Base-by-base conservation (phyloP, 1,139 yeast genomes). In the Wickerhamomyces sp. region DNA sequence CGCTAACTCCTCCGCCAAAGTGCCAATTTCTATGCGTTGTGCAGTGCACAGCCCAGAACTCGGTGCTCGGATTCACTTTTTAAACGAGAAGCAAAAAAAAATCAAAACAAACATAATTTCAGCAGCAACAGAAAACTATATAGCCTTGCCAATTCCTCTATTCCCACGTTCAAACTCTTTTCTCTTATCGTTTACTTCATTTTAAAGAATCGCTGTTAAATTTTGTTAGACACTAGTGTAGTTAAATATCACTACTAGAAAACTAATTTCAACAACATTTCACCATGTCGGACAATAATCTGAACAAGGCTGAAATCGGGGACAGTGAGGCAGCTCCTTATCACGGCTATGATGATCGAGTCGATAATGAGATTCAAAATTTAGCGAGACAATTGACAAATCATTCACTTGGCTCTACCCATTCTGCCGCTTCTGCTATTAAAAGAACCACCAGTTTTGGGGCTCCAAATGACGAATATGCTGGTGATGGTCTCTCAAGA, bases 401-500 rank as follows among this genome's bases (percentile, higher is more conserved):
- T 10, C 15, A n/a, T 5, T 47, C 50, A 5, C 39, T 31, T 6
- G 13, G 27, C 10, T 34, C 42, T 10, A 15, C 14, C 18, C 26
- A 27, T 7, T 3, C 27, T 45, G 10, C 34, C 8, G 10, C 30
- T 9, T 5, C 18, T 4, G 23, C 13, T 29, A 10, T 29, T 4
- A 11, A 11, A 29, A 29, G 13, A 29, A 29, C 31, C 31, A 29
- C 31, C 31, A 29, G 31, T 29, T 29, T 31, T n/a, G 27, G 27
- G 6, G 40, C 40, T 37, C 11, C 31, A 37, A 15, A 14, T 10
- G 34, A n/a, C 29, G 34, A 37, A 10, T 29, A 9, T 5, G 23
- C 30, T 11, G 36, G 34, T 6, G 31, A 33, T 31, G 14, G 14
- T 11, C n/a, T 43, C 11, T 56, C 60, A n/a, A 51, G 56, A 40